These are phyloP conservation scores for Phytophthora constricta DNA, from an alignment of 352 stramenopile genomes.

Conservation along the genomic window DNA sequence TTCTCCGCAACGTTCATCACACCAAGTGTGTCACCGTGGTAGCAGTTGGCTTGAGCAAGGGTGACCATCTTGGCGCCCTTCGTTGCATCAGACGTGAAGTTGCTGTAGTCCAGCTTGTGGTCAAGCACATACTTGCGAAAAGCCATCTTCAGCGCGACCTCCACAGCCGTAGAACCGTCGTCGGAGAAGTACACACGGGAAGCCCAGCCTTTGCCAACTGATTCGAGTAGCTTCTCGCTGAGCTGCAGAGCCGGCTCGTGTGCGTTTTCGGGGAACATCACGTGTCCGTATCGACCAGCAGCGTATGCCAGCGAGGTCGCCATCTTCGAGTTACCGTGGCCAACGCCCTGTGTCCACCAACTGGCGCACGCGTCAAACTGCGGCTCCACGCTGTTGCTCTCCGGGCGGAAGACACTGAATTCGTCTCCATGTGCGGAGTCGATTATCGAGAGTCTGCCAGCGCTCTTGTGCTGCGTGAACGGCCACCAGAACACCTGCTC, in stretches of 20 bases:
- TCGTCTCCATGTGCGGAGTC: slow-evolving; percentile 92
- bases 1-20: slow-evolving; percentile 92
- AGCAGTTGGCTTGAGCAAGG: slow-evolving; percentile 90
- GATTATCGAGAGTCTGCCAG: slow-evolving; percentile 82
- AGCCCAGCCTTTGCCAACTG: slow-evolving; percentile 85
- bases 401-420: slow-evolving; percentile 65
- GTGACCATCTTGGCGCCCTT: slow-evolving; percentile 68
- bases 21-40: slow-evolving; percentile 93
- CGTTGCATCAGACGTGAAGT: slow-evolving; percentile 39
- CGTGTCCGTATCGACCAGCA: slow-evolving; percentile 90
- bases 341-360: slow-evolving; percentile 94
- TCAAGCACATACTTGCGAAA: slow-evolving; percentile 87
- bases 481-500: slow-evolving; percentile 93
- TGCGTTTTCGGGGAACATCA: slow-evolving; percentile 93
- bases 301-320: slow-evolving; percentile 88
- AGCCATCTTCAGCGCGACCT: slow-evolving; percentile 93
- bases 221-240: slow-evolving; percentile 76
- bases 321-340: slow-evolving; percentile 91
- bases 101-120: slow-evolving; percentile 66
- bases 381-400: slow-evolving; percentile 62
- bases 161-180: slow-evolving; percentile 90
- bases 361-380: slow-evolving; percentile 92
- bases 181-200: slow-evolving; percentile 93
- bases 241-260: slow-evolving; percentile 88
- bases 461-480: slow-evolving; percentile 93